Evolutionary conservation across 208 protist species (phyloP), one percentile per base, ranked within the genome.

Genomic region (Leishmania tarentolae): DNA sequence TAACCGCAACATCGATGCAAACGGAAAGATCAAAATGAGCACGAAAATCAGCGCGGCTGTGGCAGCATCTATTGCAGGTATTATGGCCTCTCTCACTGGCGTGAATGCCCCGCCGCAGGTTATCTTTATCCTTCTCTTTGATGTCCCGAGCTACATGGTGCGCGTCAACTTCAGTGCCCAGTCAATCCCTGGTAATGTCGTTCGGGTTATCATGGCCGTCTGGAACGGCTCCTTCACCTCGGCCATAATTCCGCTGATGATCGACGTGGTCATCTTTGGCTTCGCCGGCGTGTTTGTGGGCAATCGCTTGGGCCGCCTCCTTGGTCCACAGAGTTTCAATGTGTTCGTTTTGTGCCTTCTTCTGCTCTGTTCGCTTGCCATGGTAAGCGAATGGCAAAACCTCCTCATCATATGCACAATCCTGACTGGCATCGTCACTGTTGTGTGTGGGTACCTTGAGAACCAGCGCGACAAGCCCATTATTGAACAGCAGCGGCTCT

Each of bases 131-230:
- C 81, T 90, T 47, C 82, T 93, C 53, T 90, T 84, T 63, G 87
- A 93, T 79, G 86, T 86, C 47, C 90, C 90, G 17, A 88, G 88
- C 79, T 93, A 91, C 80, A 88, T 93, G 75, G 85, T 91, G 28
- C 86, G 86, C 37, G 86, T 91, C 57, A 92, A 91, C 82, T 88
- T 93, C 74, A 86, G 80, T 53, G 90, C 90, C 17, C 90, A 93
- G 82, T 87, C 87, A 0, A 93, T 93, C 53, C 87, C 90, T 11
- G 81, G 86, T 66, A 86, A 86, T 79, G 47, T 91, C 24, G 71
- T 93, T 5, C 90, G 90, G 19, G 88, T 93, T 63, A 47, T 87
- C 66, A 80, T 91, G 69, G 90, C 84, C 35, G 83, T 86, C 3
- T 61, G 35, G 7, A 75, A 84, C 40, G 79, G 79, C 69, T 80